Evolutionary conservation across 2,329 filamentous ascomycete genomes (phyloP), one percentile per base, ranked within the genome.

Genomic region (Cladorrhinum sp.): DNA sequence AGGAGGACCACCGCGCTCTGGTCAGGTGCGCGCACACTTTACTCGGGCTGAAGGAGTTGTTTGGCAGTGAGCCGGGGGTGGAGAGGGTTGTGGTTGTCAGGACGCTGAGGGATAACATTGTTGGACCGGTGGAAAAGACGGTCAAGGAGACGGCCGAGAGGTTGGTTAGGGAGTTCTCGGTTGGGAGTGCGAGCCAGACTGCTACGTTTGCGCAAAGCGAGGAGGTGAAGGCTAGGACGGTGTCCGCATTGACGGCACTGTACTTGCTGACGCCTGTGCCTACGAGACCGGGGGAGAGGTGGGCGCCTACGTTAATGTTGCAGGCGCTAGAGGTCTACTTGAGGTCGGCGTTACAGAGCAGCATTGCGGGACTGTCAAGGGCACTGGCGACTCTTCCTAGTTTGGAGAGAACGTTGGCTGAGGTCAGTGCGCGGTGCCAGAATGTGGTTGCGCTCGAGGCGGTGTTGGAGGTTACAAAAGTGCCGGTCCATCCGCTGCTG

Each of bases 371-470:
- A 0, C 79, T 99, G 9, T 81, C 89, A 1, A 82, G 92, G 22
- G 88, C 91, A 0, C 81, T 99, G 16, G 87, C 88, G 3, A 90
- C 91, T 60, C 80, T 98, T 2, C 91, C 93, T 0, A 89, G 84
- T 0, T 81, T 98, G 27, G 93, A 98, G 52, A 85, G 91, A 55
- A 89, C 92, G 0, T 80, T 98, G 1, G 79, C 85, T 16, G 95
- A 98, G 69, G 86, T 96, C 22, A 90, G 90, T 6, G 86, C 88
- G 4, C 84, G 91, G 50, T 97, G 93, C 71, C 93, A 96, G 72
- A 96, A 96, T 70, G 85, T 98, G 41, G 86, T 96, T n/a, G 91
- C 92, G 0, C 78, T 98, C 2, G 92, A 96, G 76, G 79, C 86
- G 1, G 83, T 97, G 1, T 84, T 98, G 6, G 85, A 86, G 54